phyloP scores from a whole-genome alignment of 1,139 yeast species.

The Sugiyamaella paludigena region DNA sequence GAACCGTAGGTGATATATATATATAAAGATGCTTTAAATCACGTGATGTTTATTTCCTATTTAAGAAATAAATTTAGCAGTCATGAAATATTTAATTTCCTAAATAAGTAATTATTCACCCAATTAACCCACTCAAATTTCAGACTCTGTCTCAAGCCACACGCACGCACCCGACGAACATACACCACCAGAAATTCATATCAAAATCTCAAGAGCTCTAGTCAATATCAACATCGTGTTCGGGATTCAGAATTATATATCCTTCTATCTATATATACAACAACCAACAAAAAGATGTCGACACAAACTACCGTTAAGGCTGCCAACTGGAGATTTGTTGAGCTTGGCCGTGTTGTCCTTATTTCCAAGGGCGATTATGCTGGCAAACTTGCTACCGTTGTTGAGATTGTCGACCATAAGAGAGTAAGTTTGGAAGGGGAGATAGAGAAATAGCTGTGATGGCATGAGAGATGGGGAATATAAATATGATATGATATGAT shows the following conservation, averaged over 20 bases:
- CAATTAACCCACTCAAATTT: too few relatives aligned
- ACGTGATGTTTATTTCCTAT: not conserved
- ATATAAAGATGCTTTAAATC: too few relatives aligned
- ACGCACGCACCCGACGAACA: not conserved
- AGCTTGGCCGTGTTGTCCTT: slow-evolving; percentile 98
- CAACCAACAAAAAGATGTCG: slow-evolving; percentile 45
- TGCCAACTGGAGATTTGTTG: slow-evolving; percentile 99
- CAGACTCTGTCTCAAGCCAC: too few relatives aligned
- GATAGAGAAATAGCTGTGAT: not conserved
- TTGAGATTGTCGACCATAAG: slow-evolving; percentile 98
- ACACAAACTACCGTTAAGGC: slow-evolving; percentile 82
- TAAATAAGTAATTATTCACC: not conserved
- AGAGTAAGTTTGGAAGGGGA: too few relatives aligned
- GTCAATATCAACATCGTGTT: not conserved
- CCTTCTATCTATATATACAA: not conserved
- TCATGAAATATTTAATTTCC: too few relatives aligned
- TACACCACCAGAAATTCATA: not conserved
- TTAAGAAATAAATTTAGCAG: not conserved
- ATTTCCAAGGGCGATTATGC: slow-evolving; percentile 65
- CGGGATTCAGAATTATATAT: slow-evolving; percentile 12
- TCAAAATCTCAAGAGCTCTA: too few relatives aligned
- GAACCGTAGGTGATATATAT: too few relatives aligned
- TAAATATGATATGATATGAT: not conserved
- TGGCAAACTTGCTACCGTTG: slow-evolving; percentile 90
- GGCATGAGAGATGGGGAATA: not conserved